Evolutionary conservation across 2,329 filamentous ascomycete species (phyloP), one percentile per base, ranked within the genome.

Genomic region (Epichloe bromicola): DNA sequence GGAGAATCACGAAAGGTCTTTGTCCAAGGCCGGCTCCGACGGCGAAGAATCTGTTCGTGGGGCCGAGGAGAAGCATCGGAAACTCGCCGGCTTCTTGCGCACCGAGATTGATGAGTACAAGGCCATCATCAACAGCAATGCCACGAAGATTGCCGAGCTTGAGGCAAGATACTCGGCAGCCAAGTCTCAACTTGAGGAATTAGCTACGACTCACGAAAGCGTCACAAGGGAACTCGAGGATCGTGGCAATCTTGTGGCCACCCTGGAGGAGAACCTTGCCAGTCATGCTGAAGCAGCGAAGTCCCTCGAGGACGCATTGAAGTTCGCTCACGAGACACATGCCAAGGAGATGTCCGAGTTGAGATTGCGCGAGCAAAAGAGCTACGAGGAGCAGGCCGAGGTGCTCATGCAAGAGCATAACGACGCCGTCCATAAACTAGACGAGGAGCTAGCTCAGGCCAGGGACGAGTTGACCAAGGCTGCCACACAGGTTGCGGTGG

Each of bases 71-170:
- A 75, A 77, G 61, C 80, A 87, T 54, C 70, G 83, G 52, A 73
- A 77, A 37, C 69, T 83, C 46, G 70, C 86, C 36, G 70, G 73
- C 37, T 73, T 73, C 43, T 68, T 96, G 41, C 85, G 86, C 55
- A 75, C 70, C 53, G 84, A 95, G 63, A 83, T 96, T 49, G 82
- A 90, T 48, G 82, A 88, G 62, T 89, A 95, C 69, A 90, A 86
- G 68, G 70, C 76, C 3, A 79, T 86, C 38, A 83, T 94, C 59
- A 76, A 78, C 55, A 75, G 72, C 57, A 87, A 90, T 59, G 73
- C 81, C 12, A 64, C 76, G 39, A 86, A 83, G 59, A 82, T 95
- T 33, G 74, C 81, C 3, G 79, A 86, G 56, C 74, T 95, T 14
- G 88, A 95, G 65, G 70, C 82, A 56, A 79, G 83, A 4, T 85